Conservation (phyloP, 2,329 filamentous ascomycete species). For the Talaromyces islandicus region DNA sequence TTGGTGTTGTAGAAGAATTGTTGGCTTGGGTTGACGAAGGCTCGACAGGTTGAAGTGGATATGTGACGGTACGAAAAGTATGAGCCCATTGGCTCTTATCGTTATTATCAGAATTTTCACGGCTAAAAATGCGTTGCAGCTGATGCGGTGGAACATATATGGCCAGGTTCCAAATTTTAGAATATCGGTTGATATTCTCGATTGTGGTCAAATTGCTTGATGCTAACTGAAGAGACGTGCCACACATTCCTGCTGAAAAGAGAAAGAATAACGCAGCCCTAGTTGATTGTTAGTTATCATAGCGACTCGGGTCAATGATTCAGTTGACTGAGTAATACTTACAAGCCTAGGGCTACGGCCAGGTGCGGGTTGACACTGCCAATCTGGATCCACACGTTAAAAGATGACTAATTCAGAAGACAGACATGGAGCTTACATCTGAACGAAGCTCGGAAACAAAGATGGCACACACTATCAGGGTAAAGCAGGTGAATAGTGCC, state of each 20-base stretch:
- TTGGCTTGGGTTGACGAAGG: not conserved
- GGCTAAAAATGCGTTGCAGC: conserved; percentile 21
- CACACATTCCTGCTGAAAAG: conserved; percentile 73
- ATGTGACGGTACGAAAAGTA: conserved; percentile 35
- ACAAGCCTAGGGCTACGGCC: conserved; percentile 61
- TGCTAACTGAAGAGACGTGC: conserved; percentile 64
- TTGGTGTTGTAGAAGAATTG: not conserved
- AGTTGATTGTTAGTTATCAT: not conserved
- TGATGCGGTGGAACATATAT: conserved; percentile 48
- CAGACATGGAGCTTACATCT: conserved; percentile 3
- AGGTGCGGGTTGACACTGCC: conserved; percentile 52
- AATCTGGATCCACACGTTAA: conserved; percentile 18
- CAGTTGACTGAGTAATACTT: conserved; percentile 19
- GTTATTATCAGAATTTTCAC: conserved; percentile 18
- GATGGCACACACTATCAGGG: conserved; percentile 59
- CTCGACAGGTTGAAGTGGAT: conserved; percentile 26
- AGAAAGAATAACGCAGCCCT: conserved; percentile 65
- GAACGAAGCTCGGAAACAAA: conserved; percentile 52
- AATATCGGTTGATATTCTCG: conserved; percentile 62
- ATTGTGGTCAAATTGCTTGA: conserved; percentile 76
- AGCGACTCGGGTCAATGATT: conserved; percentile 12
- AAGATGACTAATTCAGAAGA: not conserved
- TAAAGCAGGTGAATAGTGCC: conserved; percentile 59
- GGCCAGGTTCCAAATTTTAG: conserved; percentile 65
- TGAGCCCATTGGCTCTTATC: conserved; percentile 27